A percentile compares a stretch with the other conserved stretches of the same genome.
Evolutionary conservation across 192 early-diverging fungal genomes (phyloP).

Genomic region (Mortierella alpina): DNA sequence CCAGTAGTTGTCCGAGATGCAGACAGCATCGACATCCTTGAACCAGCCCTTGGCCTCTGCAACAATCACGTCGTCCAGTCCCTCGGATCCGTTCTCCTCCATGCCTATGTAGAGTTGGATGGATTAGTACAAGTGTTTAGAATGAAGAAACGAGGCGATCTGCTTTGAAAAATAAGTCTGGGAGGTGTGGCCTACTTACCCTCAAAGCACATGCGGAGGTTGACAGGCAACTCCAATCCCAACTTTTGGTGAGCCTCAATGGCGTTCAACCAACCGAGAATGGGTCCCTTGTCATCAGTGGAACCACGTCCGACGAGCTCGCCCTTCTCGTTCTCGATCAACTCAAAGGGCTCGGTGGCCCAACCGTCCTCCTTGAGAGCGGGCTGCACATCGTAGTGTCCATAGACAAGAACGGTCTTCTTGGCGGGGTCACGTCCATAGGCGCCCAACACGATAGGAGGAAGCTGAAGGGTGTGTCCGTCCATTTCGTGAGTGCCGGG

Average conservation of each 20-base stretch:
- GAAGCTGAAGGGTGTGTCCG: slow-evolving; percentile 81
- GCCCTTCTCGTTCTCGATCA: slow-evolving; percentile 87
- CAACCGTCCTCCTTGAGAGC: slow-evolving; percentile 88
- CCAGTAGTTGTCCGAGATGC: slow-evolving; percentile 99
- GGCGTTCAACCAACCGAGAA: slow-evolving; percentile 97
- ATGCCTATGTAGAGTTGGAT: slow-evolving; percentile 46
- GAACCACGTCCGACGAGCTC: slow-evolving; percentile 91
- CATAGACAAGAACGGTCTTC: slow-evolving; percentile 97
- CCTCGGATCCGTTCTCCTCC: slow-evolving; percentile 88
- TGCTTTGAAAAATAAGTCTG: neutral
- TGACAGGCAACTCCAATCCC: slow-evolving; percentile 92
- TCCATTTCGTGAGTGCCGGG: slow-evolving; percentile 89
- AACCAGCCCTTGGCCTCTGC: slow-evolving; percentile 92
- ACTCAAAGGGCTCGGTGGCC: slow-evolving; percentile 90
- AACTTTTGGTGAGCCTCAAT: slow-evolving; percentile 93
- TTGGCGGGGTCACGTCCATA: slow-evolving; percentile 92
- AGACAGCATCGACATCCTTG: slow-evolving; percentile 92
- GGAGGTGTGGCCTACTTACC: slow-evolving; percentile 85
- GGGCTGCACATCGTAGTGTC: slow-evolving; percentile 99
- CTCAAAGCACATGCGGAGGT: slow-evolving; percentile 98
- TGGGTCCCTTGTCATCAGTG: slow-evolving; percentile 98
- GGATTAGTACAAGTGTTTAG: neutral
- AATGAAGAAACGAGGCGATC: neutral
- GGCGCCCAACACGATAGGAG: slow-evolving; percentile 91
- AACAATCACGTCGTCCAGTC: slow-evolving; percentile 90